phyloP scores from a whole-genome alignment of 108 stramenopile species.

The Cyclotella choctawhatcheeana region DNA sequence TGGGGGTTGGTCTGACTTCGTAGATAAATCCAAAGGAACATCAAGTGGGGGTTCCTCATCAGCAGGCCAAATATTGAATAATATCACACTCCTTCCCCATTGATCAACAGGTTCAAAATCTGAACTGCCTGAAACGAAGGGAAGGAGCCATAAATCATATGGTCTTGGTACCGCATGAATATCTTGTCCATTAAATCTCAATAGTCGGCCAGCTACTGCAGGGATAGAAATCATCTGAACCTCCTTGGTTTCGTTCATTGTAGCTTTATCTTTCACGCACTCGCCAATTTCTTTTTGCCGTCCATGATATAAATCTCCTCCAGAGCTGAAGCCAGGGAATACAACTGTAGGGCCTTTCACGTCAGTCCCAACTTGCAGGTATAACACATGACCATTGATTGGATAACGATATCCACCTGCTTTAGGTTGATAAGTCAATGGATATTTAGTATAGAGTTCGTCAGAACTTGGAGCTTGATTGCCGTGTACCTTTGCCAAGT shows the following conservation, averaged over 20 bases:
- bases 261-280: background rate
- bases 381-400: constrained; percentile 73
- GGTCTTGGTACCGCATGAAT: constrained; percentile 85
- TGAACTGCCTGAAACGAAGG: constrained; percentile 62
- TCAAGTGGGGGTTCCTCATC: constrained; percentile 61
- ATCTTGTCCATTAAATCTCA: constrained; percentile 70
- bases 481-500: constrained; percentile 57
- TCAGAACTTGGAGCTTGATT: background rate
- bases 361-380: constrained; percentile 62
- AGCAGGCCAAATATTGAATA: constrained; percentile 80
- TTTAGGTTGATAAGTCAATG: constrained; percentile 25
- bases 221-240: constrained; percentile 65
- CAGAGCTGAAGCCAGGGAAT: constrained; percentile 56
- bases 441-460: constrained; percentile 28
- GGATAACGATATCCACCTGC: constrained; percentile 59
- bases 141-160: constrained; percentile 68
- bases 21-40: constrained; percentile 47
- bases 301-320: constrained; percentile 58
- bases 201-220: constrained; percentile 64
- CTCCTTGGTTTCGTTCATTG: constrained; percentile 17
- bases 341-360: constrained; percentile 77
- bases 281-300: background rate
- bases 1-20: too few species aligned
- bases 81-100: constrained; percentile 75
- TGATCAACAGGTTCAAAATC: constrained; percentile 52